Evolutionary conservation across 495 filamentous ascomycete species (phyloP), one percentile per base, ranked within the genome.

Genomic region (Penicilliopsis zonata): DNA sequence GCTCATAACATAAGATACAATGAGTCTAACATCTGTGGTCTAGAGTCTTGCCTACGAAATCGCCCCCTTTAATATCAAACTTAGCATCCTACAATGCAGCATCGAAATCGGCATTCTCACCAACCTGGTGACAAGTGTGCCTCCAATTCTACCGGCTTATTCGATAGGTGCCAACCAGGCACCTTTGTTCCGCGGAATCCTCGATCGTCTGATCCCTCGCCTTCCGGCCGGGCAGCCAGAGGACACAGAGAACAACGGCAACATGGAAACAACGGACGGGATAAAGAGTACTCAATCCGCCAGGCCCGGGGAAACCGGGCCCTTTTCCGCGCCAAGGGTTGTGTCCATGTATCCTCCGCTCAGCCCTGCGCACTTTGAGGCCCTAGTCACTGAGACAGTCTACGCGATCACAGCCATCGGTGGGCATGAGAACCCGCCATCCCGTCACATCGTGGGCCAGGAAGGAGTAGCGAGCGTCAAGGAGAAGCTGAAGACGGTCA

Each of bases 401-500:
- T 78, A 87, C 46, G 86, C 88, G 7, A 70, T 98, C 26, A 80
- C 78, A 9, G 82, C 86, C 1, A 94, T 96, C 40, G 87, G 82
- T 0, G 90, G 87, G 0, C 86, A 94, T 55, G 88, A 93, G 52
- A 94, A 95, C 57, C 90, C 90, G 4, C 90, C 90, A 0, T 86
- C 87, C 3, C 65, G 90, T 18, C 87, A 95, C 50, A 94, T 95
- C 38, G 86, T 96, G 0, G 88, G 90, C 2, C 80, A 82, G 44
- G 90, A 96, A 50, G 86, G 84, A 7, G 79, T 87, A 19, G 72
- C 78, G 4, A 80, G 76, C 18, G 86, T 98, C 13, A 93, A 92
- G 43, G 90, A 96, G 63, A 95, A 94, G 59, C 59, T 98, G 33
- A 94, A 92, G 65, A 95, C 86, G 13, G 80, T 94, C 2, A 92